Evolutionary conservation across 129 eudicot genomes (phyloP).

Genomic region (Flaveria sonorensis): DNA sequence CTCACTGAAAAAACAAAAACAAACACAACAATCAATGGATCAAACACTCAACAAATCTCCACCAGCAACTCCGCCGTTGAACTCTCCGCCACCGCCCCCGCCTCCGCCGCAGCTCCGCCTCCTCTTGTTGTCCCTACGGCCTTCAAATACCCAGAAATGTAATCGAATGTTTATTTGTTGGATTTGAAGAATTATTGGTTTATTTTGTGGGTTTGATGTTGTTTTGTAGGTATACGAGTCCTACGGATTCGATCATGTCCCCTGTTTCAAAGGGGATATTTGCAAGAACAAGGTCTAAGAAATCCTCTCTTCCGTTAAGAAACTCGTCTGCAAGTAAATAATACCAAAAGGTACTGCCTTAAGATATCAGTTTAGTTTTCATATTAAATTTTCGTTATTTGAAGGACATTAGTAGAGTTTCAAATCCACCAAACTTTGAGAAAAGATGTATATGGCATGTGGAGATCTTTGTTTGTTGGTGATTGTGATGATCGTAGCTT

Average conservation of each 20-base stretch:
- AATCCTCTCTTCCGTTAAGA: conserved; percentile 22
- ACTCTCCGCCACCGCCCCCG: conserved; percentile 29
- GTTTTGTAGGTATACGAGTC: conserved; percentile 66
- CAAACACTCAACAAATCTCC: conserved; percentile 10
- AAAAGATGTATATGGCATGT: too few relatives aligned
- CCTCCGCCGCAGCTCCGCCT: conserved; percentile 50
- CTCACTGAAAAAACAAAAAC: not conserved
- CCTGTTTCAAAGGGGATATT: conserved; percentile 56
- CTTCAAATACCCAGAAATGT: conserved; percentile 81
- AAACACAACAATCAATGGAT: conserved; percentile 30
- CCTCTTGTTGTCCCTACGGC: conserved; percentile 79
- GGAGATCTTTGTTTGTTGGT: too few relatives aligned
- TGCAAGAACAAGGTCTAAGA: conserved; percentile 31
- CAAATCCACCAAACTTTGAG: too few relatives aligned
- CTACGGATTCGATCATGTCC: conserved; percentile 84
- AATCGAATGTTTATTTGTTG: not conserved
- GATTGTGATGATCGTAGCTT: not conserved
- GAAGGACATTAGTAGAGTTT: too few relatives aligned
- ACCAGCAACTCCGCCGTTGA: not conserved
- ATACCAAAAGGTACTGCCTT: conserved; percentile 47
- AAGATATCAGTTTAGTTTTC: too few relatives aligned
- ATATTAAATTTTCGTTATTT: too few relatives aligned
- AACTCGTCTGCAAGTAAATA: conserved; percentile 49
- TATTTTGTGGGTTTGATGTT: not conserved
- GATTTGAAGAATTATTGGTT: not conserved